phyloP scores from a whole-genome alignment of 2,329 filamentous ascomycete genomes.

The Fusarium sp. region DNA sequence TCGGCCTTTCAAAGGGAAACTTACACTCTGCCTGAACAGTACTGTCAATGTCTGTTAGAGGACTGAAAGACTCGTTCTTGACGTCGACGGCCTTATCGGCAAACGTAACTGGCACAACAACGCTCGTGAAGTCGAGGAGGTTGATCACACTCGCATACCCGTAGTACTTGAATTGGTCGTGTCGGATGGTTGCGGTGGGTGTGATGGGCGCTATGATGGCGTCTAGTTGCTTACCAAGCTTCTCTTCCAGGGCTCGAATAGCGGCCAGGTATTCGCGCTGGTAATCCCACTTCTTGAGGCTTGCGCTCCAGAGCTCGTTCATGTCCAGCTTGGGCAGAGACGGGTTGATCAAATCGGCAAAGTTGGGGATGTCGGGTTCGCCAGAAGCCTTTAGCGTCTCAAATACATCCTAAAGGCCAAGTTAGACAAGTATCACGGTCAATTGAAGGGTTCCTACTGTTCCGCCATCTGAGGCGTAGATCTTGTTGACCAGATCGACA shows the following conservation, averaged over 20 bases:
- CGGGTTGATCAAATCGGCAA: constrained; percentile 34
- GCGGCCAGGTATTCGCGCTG: constrained; percentile 49
- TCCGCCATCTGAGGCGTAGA: constrained; percentile 48
- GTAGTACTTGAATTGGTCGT: constrained; percentile 53
- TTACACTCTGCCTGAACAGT: constrained; percentile 42
- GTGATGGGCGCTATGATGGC: constrained; percentile 57
- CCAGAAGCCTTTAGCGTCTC: constrained; percentile 46
- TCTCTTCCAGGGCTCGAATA: constrained; percentile 30
- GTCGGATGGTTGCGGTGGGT: constrained; percentile 55
- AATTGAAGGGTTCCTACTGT: constrained; percentile 29
- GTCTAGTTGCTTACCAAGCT: constrained; percentile 44
- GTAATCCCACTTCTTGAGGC: constrained; percentile 50
- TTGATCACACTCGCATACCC: constrained; percentile 53
- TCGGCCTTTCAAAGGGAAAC: constrained; percentile 5
- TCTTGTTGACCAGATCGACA: constrained; percentile 41
- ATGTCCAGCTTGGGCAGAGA: constrained; percentile 39
- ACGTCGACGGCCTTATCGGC: constrained; percentile 54
- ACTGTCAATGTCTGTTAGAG: constrained; percentile 36
- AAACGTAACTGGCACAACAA: constrained; percentile 58
- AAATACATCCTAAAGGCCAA: constrained; percentile 42
- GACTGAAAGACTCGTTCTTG: constrained; percentile 27
- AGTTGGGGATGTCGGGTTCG: constrained; percentile 53
- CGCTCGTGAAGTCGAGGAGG: constrained; percentile 54
- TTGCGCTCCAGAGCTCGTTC: constrained; percentile 41
- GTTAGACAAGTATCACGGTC: background rate